These are phyloP conservation scores for Globisporangium spiculum DNA, from an alignment of 352 stramenopile species.

Conservation along the genomic window DNA sequence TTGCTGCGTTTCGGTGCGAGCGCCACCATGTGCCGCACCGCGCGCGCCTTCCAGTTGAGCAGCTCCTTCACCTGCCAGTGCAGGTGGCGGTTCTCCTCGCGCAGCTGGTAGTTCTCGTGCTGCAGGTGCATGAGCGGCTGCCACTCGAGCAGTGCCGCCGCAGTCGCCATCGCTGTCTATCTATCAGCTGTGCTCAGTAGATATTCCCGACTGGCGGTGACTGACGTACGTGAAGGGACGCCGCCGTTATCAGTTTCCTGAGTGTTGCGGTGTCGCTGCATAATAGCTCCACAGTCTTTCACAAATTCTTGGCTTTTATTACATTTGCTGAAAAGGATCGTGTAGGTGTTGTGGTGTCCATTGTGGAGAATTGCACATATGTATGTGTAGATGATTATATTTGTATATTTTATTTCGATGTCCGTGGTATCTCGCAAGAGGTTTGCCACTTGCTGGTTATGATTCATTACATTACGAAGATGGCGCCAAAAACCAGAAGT, in stretches of 20 bases:
- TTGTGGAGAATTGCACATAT: no score
- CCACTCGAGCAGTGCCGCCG: constrained; percentile 45
- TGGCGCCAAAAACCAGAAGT: constrained; percentile 13
- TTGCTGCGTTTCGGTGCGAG: constrained; percentile 51
- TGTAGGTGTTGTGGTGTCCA: no score
- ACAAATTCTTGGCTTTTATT: no score
- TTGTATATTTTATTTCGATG: no score
- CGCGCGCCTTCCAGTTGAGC: constrained; percentile 60
- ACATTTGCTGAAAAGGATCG: no score
- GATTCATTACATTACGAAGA: neutral
- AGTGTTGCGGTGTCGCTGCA: no score
- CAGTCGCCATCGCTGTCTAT: constrained; percentile 25
- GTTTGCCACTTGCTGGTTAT: neutral
- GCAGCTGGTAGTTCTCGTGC: constrained; percentile 64
- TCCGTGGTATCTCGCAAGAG: no score
- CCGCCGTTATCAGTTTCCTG: neutral
- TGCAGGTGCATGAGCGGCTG: constrained; percentile 58
- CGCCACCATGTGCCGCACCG: constrained; percentile 56
- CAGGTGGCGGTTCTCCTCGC: constrained; percentile 48
- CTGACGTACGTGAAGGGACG: constrained; percentile 6
- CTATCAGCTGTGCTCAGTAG: neutral
- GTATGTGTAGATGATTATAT: no score
- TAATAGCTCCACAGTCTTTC: no score
- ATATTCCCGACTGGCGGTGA: neutral
- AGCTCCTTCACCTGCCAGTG: constrained; percentile 52